Base-by-base conservation (phyloP, 1,284 basidiomycete genomes). In the Termitomyces sp. region DNA sequence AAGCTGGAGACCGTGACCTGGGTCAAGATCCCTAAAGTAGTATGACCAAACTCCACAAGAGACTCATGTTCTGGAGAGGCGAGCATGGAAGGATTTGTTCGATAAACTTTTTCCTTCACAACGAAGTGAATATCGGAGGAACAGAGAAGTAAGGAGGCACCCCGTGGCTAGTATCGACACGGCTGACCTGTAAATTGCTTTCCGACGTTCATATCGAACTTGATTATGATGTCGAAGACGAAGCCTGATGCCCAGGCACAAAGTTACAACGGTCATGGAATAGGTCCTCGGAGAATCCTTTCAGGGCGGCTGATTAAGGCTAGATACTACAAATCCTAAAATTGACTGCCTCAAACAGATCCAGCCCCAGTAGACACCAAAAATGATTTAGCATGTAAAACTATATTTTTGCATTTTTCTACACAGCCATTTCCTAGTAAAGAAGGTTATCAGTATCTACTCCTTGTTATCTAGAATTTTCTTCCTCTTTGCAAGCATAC, bases 11-110 rank as follows among this genome's bases (percentile, higher is more conserved):
- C 43, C 13, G 36, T 34, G 19, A 40, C 30, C 13, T 26, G 31
- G 3, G 34, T 39, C 17, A 53, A 19, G 17, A 19, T 53, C 21
- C 43, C 43, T 33, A 46, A 15, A 4, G 30, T 21, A 19, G 9
- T 31, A n/a, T 26, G 46, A 6, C 51, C 51, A 19, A 45, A 53
- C 6, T 53, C 51, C 21, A 36, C 13, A 31, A 53, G 43, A 9
- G 43, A 24, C 30, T 30, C 15, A 40, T 33, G 42, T 39, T 52
- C 42, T 13, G 5, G 1, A 12, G 24, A 24, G 12, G 26, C 31
- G 17, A 52, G 33, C 51, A 52, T 52, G 26, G 6, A n/a, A 9
- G 1, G 12, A 15, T 7, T 2, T 38, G 36, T 41, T 24, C 3
- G 24, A 24, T 24, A 24, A 24, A 3, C 5, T 3, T 24, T 4